Percentiles rank a stretch among this genome's conserved stretches.
phyloP scores from a whole-genome alignment of 305 asterid species.

The Fraxinus floribunda region DNA sequence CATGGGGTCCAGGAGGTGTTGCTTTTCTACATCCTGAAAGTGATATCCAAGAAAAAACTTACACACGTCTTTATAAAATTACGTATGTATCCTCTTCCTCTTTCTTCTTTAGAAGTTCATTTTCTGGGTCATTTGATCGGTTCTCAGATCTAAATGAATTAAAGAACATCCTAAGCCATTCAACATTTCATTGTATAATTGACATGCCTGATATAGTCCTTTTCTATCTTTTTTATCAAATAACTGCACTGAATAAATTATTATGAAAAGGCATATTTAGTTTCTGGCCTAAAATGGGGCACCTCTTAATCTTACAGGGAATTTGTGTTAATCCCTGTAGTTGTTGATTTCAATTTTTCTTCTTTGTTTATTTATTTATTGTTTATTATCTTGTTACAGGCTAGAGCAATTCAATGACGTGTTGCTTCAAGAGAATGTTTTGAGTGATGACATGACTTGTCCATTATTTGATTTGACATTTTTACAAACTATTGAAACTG shows the following conservation, averaged over 20 bases:
- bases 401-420: constrained; percentile 93
- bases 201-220: background rate
- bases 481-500: constrained; percentile 53
- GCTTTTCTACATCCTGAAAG: constrained; percentile 86
- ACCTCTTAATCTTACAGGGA: background rate
- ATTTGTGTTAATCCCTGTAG: constrained; percentile 8
- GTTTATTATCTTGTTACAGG: constrained; percentile 39
- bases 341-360: constrained; percentile 1
- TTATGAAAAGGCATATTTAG: background rate
- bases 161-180: background rate
- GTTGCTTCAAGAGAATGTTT: constrained; percentile 70
- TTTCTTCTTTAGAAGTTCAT: constrained; percentile 8
- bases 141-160: background rate
- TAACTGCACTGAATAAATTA: constrained; percentile 2
- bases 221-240: background rate
- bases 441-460: constrained; percentile 37
- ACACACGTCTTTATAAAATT: constrained; percentile 76
- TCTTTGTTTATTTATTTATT: constrained; percentile 5
- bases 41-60: constrained; percentile 55
- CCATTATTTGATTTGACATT: constrained; percentile 64
- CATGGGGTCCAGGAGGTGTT: constrained; percentile 99
- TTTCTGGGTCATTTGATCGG: constrained; percentile 7
- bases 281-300: constrained; percentile 2
- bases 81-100: constrained; percentile 55
- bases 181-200: background rate